phyloP scores from a whole-genome alignment of 2,329 filamentous ascomycete genomes.

The Fusarium heterosporum region DNA sequence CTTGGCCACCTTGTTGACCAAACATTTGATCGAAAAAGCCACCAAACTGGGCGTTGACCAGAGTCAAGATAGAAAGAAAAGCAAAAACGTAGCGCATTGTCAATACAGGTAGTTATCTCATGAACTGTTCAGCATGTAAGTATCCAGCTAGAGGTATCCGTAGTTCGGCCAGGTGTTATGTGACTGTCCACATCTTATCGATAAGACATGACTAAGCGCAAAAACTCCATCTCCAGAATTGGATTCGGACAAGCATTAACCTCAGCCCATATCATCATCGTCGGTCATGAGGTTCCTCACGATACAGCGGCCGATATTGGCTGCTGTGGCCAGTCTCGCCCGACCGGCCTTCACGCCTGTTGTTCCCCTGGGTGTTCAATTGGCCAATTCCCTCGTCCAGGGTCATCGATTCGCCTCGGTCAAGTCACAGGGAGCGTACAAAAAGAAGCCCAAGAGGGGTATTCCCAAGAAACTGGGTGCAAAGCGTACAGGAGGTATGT shows the following conservation, averaged over 20 bases:
- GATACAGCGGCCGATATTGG: conserved; percentile 60
- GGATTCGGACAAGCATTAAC: conserved; percentile 27
- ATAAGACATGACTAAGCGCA: conserved; percentile 49
- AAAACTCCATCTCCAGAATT: conserved; percentile 45
- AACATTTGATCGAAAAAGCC: conserved; percentile 98
- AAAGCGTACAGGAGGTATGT: conserved; percentile 87
- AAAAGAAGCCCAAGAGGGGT: conserved; percentile 69
- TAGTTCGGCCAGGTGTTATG: conserved; percentile 8
- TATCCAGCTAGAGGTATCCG: conserved; percentile 6
- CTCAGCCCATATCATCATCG: conserved; percentile 52
- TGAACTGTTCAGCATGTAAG: background rate
- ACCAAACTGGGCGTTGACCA: conserved; percentile 84
- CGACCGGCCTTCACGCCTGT: conserved; percentile 42
- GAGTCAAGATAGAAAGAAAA: conserved; percentile 69
- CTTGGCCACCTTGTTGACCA: conserved; percentile 62
- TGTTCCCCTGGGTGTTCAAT: conserved; percentile 45
- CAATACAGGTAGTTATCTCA: background rate
- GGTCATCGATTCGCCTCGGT: conserved; percentile 68
- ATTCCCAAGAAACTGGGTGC: conserved; percentile 88
- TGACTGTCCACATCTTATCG: conserved; percentile 49
- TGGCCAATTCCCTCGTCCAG: conserved; percentile 58
- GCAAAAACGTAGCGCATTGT: conserved; percentile 55
- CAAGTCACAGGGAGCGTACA: conserved; percentile 76
- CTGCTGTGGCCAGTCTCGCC: conserved; percentile 52
- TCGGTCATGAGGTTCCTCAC: conserved; percentile 60